Evolutionary conservation across 2,329 filamentous ascomycete species (phyloP).

Genomic region (Mycocentrospora acerina): DNA sequence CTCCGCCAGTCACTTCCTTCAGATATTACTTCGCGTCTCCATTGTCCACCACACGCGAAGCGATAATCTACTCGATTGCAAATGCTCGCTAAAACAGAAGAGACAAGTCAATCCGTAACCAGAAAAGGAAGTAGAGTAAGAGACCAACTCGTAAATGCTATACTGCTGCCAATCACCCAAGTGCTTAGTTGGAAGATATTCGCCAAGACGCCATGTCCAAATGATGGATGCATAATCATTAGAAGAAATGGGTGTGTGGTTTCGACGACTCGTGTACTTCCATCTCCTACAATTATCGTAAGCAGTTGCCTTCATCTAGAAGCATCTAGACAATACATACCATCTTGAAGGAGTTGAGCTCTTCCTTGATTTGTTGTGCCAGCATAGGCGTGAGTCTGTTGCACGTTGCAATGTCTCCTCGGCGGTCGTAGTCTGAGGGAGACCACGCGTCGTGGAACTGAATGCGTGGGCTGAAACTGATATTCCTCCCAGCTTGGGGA

Average conservation of each 20-base stretch:
- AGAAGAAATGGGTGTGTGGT: constrained; percentile 99
- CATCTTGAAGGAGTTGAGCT: constrained; percentile 99
- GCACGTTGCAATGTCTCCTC: constrained; percentile 95
- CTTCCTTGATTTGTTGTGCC: constrained; percentile 98
- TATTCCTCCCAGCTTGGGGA: constrained; percentile 66
- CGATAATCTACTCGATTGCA: constrained; percentile 38
- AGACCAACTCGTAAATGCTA: constrained; percentile 44
- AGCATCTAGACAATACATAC: constrained; percentile 52
- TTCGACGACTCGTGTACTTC: constrained; percentile 99
- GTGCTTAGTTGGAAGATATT: constrained; percentile 37
- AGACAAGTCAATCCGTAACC: constrained; percentile 44
- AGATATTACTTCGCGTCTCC: constrained; percentile 21
- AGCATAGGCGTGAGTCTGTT: constrained; percentile 96
- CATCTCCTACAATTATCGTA: constrained; percentile 76
- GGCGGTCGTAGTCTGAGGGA: constrained; percentile 89
- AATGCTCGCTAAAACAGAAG: constrained; percentile 46
- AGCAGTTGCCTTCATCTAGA: constrained; percentile 30
- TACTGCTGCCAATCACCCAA: constrained; percentile 37
- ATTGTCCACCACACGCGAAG: constrained; percentile 18
- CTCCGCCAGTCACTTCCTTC: constrained; percentile 23
- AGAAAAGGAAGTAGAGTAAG: constrained; percentile 44
- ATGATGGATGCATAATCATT: constrained; percentile 53
- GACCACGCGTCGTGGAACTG: constrained; percentile 98
- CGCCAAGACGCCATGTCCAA: constrained; percentile 47
- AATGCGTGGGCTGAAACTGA: constrained; percentile 84